Base-by-base conservation (phyloP, 495 filamentous ascomycete species). In the Rostrohypoxylon terebratum region DNA sequence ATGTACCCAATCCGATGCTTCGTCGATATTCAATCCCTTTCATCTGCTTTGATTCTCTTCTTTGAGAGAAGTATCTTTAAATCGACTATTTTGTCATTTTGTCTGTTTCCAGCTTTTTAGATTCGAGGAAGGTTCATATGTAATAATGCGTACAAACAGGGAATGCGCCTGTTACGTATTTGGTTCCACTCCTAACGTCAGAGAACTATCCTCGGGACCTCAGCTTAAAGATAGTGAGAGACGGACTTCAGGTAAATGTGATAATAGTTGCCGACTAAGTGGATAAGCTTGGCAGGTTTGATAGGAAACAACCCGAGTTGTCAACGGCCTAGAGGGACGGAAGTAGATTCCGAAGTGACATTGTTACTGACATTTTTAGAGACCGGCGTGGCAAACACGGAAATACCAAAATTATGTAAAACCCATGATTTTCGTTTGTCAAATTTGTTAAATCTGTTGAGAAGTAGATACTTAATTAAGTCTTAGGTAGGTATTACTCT, bases 121-220 rank as follows among this genome's bases (percentile, higher is more conserved):
- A n/a, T n/a, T 58, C 54, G 40, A 31, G 9, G 11, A 16, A 11
- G 3, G 25, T 34, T 38, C 9, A 57, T 21, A 25, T 59, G 25
- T n/a, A n/a, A n/a, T n/a, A n/a, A n/a, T n/a, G n/a, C n/a, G n/a
- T 11, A 34, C 21, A 21, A 70, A 23, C 44, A 44, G 59, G 61
- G 68, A 45, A 61, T 42, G 20, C 11, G 28, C 23, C 31, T 28
- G 53, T 58, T 59, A 62, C 7, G 25, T 57, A 54, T 36, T 21
- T 50, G 60, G 65, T 66, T 68, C 70, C 65, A 73, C 65, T 68
- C 57, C 40, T 36, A 61, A 73, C 71, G 66, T 73, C 71, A 73
- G 48, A 23, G 33, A 55, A 53, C n/a, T 20, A 36, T 25, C 51
- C 63, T 58, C 42, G 33, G 63, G 45, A 23, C 42, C 34, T 58